A percentile compares a stretch with the other conserved stretches of the same genome.
These are phyloP conservation scores for Pyrenophora seminiperda DNA, from an alignment of 2,329 filamentous ascomycete species.

Conservation along the genomic window DNA sequence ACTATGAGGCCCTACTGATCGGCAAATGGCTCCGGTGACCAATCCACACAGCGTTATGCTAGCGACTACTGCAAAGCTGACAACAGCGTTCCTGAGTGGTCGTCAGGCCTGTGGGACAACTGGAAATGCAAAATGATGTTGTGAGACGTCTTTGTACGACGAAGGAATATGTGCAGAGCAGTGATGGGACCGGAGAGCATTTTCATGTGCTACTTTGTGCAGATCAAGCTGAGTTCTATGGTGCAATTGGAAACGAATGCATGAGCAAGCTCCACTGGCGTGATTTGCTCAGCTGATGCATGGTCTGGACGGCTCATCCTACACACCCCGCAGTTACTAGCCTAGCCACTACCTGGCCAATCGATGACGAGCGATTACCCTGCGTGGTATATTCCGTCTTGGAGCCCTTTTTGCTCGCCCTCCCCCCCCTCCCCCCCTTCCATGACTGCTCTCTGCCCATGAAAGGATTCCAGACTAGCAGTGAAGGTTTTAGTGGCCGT, in stretches of 20 bases:
- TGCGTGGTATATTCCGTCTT: not conserved
- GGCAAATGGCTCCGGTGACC: constrained; percentile 56
- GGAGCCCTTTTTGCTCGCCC: not conserved
- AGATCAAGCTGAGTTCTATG: not conserved
- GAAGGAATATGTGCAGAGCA: not conserved
- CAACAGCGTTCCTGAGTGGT: not conserved
- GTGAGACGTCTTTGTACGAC: not conserved
- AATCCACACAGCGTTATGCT: not conserved
- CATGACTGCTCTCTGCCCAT: not conserved
- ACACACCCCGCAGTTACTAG: constrained; percentile 14
- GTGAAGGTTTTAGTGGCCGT: not conserved
- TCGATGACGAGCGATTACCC: constrained; percentile 20
- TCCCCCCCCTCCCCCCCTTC: too few species aligned
- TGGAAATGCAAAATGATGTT: not conserved
- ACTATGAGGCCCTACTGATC: constrained; percentile 59
- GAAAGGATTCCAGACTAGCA: not conserved
- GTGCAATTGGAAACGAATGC: not conserved
- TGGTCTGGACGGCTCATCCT: not conserved
- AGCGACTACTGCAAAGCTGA: not conserved
- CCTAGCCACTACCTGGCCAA: constrained; percentile 10
- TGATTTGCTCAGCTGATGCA: not conserved
- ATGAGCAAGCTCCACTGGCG: not conserved
- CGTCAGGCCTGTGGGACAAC: not conserved
- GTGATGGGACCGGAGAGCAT: not conserved
- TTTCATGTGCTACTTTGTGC: not conserved